A percentile compares a stretch with the other conserved stretches of the same genome.
phyloP scores from a whole-genome alignment of 2,329 filamentous ascomycete genomes.

The Coniella vitis region DNA sequence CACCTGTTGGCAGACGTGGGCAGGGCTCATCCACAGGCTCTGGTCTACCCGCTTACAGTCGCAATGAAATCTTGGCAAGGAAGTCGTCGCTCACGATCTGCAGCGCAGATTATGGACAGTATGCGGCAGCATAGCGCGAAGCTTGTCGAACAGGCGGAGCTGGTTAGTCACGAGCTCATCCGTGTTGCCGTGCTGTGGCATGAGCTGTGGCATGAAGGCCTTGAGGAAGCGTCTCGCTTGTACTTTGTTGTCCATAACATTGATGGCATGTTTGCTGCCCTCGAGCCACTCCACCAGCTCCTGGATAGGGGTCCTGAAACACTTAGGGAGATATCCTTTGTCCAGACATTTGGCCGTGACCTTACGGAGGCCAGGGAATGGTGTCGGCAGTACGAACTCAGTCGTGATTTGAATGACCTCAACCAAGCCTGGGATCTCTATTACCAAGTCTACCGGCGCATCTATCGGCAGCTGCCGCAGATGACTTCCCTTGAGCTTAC shows the following conservation, averaged over 20 bases:
- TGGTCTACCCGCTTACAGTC: constrained; percentile 95
- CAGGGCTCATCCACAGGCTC: constrained; percentile 85
- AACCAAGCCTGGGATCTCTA: constrained; percentile 99
- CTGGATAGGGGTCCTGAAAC: constrained; percentile 89
- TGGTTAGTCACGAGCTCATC: constrained; percentile 94
- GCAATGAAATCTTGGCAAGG: constrained; percentile 91
- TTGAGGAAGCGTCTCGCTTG: constrained; percentile 91
- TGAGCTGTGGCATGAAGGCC: constrained; percentile 95
- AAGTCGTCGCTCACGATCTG: constrained; percentile 76
- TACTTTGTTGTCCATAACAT: constrained; percentile 99
- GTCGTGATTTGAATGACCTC: constrained; percentile 85
- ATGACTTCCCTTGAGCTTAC: constrained; percentile 88
- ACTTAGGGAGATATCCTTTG: constrained; percentile 90
- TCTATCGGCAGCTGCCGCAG: constrained; percentile 86
- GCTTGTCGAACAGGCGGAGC: constrained; percentile 89
- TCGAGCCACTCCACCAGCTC: constrained; percentile 86
- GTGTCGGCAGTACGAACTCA: constrained; percentile 85
- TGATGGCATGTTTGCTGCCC: constrained; percentile 89
- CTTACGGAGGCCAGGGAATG: constrained; percentile 92
- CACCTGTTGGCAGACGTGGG: constrained; percentile 89
- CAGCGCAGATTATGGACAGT: constrained; percentile 91
- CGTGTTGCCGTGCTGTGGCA: constrained; percentile 97
- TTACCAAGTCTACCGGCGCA: constrained; percentile 96
- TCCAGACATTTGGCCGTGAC: constrained; percentile 93
- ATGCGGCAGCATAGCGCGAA: constrained; percentile 92